Evolutionary conservation across 148 eudicot species (phyloP), one percentile per base, ranked within the genome.

Genomic region (Tetragonia tetragonoides): DNA sequence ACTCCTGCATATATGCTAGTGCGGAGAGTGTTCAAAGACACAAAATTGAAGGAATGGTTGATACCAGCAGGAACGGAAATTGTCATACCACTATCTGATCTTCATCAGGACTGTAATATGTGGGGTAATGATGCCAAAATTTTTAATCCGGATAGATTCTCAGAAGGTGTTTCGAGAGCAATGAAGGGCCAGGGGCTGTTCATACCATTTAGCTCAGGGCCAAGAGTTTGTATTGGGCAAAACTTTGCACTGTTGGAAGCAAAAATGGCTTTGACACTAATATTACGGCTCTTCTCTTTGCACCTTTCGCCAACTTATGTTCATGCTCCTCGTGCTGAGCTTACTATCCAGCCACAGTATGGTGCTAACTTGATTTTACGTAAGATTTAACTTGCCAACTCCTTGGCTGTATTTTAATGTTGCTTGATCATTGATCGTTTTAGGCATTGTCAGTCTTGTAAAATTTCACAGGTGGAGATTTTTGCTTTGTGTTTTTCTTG

Each of bases 41-140:
- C 67, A 11, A 79, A 47, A 66, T 38, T 83, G 42, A 46, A 68
- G 18, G 70, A 72, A 21, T 40, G 76, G 54, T 44, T 72, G 54
- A 37, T 83, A 12, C 85, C 85, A 11, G 68, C 64, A 18, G 83
- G 83, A 37, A 38, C 71, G 5, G 70, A 64, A 20, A 14, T 83
- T 5, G 54, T 70, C 16, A 10, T 83, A 51, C 81, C 86, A 10
- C 9, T 77, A 4, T 40, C 46, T 3, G 39, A 46, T 9, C 16
- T 77, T 10, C 86, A 83, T 42, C 83, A 83, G 47, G 81, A 83
- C 37, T 3, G 18, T 4, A 21, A 68, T 6, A 39, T 76, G 2
- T 83, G 86, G 83, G 86, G 86, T 0, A 34, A 60, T 5, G 75
- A 80, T 60, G 86, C 83, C 2, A 77, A 83, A 62, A 81, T 76